A percentile compares a stretch with the other conserved stretches of the same genome.
Evolutionary conservation across 1,284 basidiomycete species (phyloP).

Genomic region (Paramarasmius palmivorus): DNA sequence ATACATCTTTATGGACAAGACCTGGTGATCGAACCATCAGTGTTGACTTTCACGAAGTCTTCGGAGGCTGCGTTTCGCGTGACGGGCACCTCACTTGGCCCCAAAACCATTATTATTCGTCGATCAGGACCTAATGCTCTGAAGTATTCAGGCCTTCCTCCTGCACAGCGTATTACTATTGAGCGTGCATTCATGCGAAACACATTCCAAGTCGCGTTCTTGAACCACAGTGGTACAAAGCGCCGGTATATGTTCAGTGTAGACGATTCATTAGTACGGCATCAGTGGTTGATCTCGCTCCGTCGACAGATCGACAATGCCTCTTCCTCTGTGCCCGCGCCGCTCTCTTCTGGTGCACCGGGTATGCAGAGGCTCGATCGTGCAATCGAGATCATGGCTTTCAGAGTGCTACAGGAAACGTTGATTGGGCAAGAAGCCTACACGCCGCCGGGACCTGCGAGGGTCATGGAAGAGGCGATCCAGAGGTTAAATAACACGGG

Average conservation of each 20-base stretch:
- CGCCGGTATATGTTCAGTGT: slow-evolving; percentile 94
- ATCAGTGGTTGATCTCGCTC: slow-evolving; percentile 74
- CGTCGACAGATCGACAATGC: slow-evolving; percentile 66
- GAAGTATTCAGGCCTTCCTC: slow-evolving; percentile 77
- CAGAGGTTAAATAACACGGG: slow-evolving; percentile 27
- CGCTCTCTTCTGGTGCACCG: slow-evolving; percentile 32
- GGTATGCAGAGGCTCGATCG: slow-evolving; percentile 50
- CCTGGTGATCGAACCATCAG: slow-evolving; percentile 81
- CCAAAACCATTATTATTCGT: slow-evolving; percentile 79
- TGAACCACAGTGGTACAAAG: slow-evolving; percentile 66
- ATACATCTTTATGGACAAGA: slow-evolving; percentile 87
- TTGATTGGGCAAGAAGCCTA: slow-evolving; percentile 52
- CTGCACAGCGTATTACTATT: slow-evolving; percentile 74
- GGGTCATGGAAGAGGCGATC: slow-evolving; percentile 25
- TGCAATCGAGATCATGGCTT: slow-evolving; percentile 72
- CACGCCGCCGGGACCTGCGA: slow-evolving; percentile 17
- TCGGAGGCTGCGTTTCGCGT: slow-evolving; percentile 86
- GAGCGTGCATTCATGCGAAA: slow-evolving; percentile 94
- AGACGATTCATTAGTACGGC: slow-evolving; percentile 69
- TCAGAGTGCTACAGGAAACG: slow-evolving; percentile 83
- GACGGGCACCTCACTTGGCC: slow-evolving; percentile 79
- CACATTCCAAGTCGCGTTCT: slow-evolving; percentile 88
- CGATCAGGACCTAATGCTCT: slow-evolving; percentile 80
- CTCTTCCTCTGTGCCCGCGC: slow-evolving; percentile 30
- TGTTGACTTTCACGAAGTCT: slow-evolving; percentile 75